phyloP scores from a whole-genome alignment of 192 early-diverging fungal genomes.

The Rhizophagus clarus region DNA sequence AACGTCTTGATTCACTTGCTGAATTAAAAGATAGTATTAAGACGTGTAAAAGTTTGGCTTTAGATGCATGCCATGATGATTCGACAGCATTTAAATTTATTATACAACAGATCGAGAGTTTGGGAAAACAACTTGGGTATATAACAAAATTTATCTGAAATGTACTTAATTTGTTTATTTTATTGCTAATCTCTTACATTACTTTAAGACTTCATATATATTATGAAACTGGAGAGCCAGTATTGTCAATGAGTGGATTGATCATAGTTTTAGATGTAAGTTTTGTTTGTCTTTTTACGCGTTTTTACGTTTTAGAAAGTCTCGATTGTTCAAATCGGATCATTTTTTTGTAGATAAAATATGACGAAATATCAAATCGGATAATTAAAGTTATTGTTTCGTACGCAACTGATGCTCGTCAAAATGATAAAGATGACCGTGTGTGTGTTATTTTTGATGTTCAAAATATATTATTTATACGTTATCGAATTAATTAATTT shows the following conservation, averaged over 20 bases:
- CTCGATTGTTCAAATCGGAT: neutral
- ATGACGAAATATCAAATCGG: neutral
- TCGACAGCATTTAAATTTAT: neutral
- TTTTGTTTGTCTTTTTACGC: neutral
- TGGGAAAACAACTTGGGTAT: conserved; percentile 14
- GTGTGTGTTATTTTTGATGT: neutral
- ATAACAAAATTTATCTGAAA: neutral
- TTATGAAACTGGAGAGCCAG: neutral
- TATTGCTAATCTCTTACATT: neutral
- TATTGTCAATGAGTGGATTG: neutral
- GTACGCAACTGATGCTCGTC: neutral
- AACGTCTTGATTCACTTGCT: neutral
- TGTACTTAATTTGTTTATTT: neutral
- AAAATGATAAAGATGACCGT: neutral
- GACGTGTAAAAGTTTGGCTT: conserved; percentile 13
- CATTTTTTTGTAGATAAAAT: conserved; percentile 12
- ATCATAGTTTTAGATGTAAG: conserved; percentile 25
- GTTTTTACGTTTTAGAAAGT: neutral
- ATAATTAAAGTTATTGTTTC: neutral
- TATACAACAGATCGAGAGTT: neutral
- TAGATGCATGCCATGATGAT: conserved; percentile 13
- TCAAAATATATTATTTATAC: neutral
- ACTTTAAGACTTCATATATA: neutral
- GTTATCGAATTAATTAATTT: neutral
- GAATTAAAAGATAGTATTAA: conserved; percentile 22